phyloP scores from a whole-genome alignment of 163 green algal genomes.

The Chlorella variabilis region DNA sequence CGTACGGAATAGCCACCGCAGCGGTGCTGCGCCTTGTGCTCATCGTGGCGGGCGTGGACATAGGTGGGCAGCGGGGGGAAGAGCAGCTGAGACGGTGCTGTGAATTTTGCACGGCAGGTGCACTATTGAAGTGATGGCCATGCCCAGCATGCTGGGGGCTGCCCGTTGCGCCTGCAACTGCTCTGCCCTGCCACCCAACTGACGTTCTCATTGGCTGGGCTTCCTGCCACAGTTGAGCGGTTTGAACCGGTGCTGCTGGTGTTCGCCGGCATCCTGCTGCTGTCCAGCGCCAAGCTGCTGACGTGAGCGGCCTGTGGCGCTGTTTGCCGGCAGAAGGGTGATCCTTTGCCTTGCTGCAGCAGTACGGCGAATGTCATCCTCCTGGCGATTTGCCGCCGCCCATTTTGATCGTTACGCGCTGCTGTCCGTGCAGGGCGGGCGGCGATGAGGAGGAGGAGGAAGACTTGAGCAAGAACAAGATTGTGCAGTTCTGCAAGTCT shows the following conservation, averaged over 20 bases:
- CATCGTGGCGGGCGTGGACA: constrained; percentile 85
- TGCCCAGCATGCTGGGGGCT: too few species aligned
- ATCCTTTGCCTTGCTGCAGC: background rate
- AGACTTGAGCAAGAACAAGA: constrained; percentile 83
- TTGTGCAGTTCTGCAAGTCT: constrained; percentile 84
- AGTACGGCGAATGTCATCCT: too few species aligned
- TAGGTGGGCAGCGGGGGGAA: constrained; percentile 47
- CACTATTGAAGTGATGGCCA: too few species aligned
- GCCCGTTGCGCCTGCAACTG: too few species aligned
- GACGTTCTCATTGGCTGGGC: too few species aligned
- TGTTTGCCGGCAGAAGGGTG: background rate
- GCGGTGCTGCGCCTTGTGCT: constrained; percentile 89
- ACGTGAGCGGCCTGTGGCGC: constrained; percentile 37
- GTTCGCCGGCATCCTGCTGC: constrained; percentile 94
- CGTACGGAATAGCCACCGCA: constrained; percentile 88
- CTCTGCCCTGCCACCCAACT: too few species aligned
- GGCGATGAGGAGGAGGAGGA: constrained; percentile 78
- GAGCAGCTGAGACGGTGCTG: too few species aligned
- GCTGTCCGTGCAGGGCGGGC: background rate
- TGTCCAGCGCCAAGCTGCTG: constrained; percentile 81
- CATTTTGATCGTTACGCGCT: too few species aligned
- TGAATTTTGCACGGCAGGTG: too few species aligned
- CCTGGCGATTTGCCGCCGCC: too few species aligned
- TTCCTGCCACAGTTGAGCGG: constrained; percentile 78
- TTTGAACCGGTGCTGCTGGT: constrained; percentile 89